phyloP scores from a whole-genome alignment of 2,329 filamentous ascomycete species.

The Nannizziopsis barbatae region DNA sequence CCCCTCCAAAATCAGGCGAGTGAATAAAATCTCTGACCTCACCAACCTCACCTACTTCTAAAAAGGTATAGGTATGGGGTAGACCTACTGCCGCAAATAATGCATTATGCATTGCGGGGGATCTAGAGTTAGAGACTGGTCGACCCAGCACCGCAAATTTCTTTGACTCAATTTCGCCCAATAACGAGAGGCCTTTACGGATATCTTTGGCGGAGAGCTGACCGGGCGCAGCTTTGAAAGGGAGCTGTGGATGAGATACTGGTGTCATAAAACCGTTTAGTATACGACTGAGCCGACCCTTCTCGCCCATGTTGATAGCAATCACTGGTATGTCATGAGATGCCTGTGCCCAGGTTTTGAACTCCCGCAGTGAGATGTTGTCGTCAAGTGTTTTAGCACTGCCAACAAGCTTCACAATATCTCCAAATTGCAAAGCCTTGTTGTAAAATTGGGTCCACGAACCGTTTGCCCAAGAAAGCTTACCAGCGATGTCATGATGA shows the following conservation, averaged over 20 bases:
- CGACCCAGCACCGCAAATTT: constrained; percentile 81
- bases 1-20: constrained; percentile 70
- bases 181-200: constrained; percentile 60
- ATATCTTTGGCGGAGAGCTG: constrained; percentile 88
- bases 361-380: constrained; percentile 73
- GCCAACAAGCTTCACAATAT: constrained; percentile 90
- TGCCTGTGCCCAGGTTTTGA: constrained; percentile 63
- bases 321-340: constrained; percentile 77
- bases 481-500: constrained; percentile 74
- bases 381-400: constrained; percentile 65
- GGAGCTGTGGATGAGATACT: constrained; percentile 78
- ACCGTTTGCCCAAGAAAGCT: constrained; percentile 80
- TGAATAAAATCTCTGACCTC: constrained; percentile 56
- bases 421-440: constrained; percentile 74
- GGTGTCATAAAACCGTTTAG: constrained; percentile 90
- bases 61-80: constrained; percentile 66
- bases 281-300: constrained; percentile 80
- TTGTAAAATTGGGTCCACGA: constrained; percentile 89
- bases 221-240: constrained; percentile 85
- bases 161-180: constrained; percentile 65
- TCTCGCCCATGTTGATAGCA: constrained; percentile 85
- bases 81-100: constrained; percentile 67
- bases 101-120: constrained; percentile 78
- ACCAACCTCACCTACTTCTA: constrained; percentile 59
- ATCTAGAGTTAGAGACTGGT: constrained; percentile 71